Conservation (phyloP, 306 rosid genomes). For the Hippophae rhamnoides region DNA sequence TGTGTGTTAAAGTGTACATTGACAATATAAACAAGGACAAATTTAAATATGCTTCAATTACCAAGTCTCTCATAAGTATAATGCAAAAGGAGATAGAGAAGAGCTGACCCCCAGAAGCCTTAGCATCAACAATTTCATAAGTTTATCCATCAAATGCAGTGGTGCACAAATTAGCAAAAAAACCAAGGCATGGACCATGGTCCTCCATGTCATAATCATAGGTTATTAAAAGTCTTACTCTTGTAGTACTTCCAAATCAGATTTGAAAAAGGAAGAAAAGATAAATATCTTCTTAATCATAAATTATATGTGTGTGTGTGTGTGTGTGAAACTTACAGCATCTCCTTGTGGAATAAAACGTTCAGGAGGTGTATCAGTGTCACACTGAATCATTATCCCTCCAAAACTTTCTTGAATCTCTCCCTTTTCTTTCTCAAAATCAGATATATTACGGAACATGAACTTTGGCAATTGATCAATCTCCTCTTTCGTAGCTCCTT, state of each 20-base stretch:
- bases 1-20: too few relatives aligned
- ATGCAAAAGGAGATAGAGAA: background rate
- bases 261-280: background rate
- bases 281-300: background rate
- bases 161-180: background rate
- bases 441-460: conserved; percentile 39
- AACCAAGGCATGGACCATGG: background rate
- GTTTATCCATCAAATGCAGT: background rate
- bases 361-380: conserved; percentile 42
- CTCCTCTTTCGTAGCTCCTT: conserved; percentile 88
- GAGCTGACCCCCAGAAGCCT: background rate
- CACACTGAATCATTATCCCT: conserved; percentile 64
- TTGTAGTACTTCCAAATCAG: background rate
- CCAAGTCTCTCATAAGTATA: background rate
- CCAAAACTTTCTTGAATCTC: conserved; percentile 53
- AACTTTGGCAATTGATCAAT: conserved; percentile 71
- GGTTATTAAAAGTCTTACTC: background rate
- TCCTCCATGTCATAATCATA: too few relatives aligned
- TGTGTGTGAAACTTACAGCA: conserved; percentile 57
- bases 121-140: background rate
- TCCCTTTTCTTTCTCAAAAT: conserved; percentile 38
- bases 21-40: too few relatives aligned
- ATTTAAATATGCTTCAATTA: too few relatives aligned
- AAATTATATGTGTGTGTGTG: background rate
- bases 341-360: conserved; percentile 54